Evolutionary conservation across 306 rosid genomes (phyloP), one percentile per base, ranked within the genome.

Genomic region (Prunus armeniaca): DNA sequence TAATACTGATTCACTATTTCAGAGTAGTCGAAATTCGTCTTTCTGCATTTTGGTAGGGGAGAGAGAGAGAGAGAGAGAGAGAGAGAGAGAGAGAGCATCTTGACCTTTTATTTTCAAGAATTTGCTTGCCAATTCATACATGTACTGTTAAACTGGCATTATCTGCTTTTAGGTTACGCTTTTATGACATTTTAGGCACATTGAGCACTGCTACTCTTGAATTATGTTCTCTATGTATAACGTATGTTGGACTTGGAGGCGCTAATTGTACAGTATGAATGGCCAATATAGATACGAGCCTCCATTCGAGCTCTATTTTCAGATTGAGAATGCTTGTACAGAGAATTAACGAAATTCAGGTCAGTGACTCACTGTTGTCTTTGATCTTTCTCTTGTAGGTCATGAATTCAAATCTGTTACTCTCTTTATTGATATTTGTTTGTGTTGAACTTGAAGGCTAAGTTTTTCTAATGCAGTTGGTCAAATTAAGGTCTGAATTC

Each of bases 231-330:
- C 34, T 46, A 20, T 62, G 17, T 56, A 30, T 62, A 11, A 20
- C 57, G 17, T 56, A 30, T 62, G 13, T 56, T 87, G n/a, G n/a
- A n/a, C n/a, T n/a, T n/a, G n/a, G n/a, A n/a, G n/a, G n/a, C n/a
- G n/a, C n/a, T n/a, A n/a, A n/a, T n/a, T n/a, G n/a, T n/a, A n/a
- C n/a, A n/a, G n/a, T n/a, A n/a, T n/a, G n/a, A n/a, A n/a, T n/a
- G n/a, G n/a, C 98, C 67, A n/a, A n/a, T n/a, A n/a, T n/a, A n/a
- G n/a, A 91, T 96, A 65, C 85, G 92, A 78, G 97, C 97, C 97
- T 92, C n/a, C n/a, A n/a, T n/a, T n/a, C n/a, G n/a, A n/a, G n/a
- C n/a, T n/a, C n/a, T n/a, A n/a, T n/a, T n/a, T n/a, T n/a, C n/a
- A n/a, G n/a, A n/a, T n/a, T n/a, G n/a, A n/a, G n/a, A n/a, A n/a